Base-by-base conservation (phyloP, 108 stramenopile species). In the Licmophora abbreviata region DNA sequence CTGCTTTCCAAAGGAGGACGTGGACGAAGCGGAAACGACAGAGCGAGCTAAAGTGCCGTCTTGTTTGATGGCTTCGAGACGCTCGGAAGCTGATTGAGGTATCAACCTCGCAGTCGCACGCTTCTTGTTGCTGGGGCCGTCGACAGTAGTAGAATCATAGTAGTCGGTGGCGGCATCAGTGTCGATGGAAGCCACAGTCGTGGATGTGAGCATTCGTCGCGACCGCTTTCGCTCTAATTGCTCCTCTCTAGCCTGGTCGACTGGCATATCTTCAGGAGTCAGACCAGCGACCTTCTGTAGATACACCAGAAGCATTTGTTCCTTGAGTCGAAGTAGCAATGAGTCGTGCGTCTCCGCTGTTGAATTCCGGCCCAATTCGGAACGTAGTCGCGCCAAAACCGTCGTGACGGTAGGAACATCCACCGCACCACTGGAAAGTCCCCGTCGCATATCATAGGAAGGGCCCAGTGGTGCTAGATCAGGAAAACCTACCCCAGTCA, bases 401-500 rank as follows among this genome's bases (percentile, higher is more conserved):
- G 38, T 40, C 15, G 18, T 15, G 38, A 40, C 38, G 20, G 15
- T 15, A 15, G 20, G 20, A 4, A 40, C 20, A 5, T 40, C 38
- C 23, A 14, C 26, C 14, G 18, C n/a, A 21, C 14, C 20, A 2
- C 23, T 26, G 22, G 20, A 14, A 14, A n/a, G 14, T 21, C 14
- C 26, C 25, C 14, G 22, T 3, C 44, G 44, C n/a, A 14, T 1
- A 21, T 21, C n/a, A 46, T 46, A 46, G 14, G 44, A 46, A 21
- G 44, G 44, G 14, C 14, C n/a, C 44, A 46, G 1, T 3, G 44
- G 14, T 3, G 20, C 25, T 25, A 26, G 22, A 3, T 14, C 26
- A 1, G 38, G 38, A 20, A 40, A 40, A 40, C 38, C 5, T 5
- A 40, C 40, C 23, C 41, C 64, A 31, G 38, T 54, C 44, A 89